Evolutionary conservation across 192 early-diverging fungal genomes (phyloP).

Genomic region (Anaeromyces robustus): DNA sequence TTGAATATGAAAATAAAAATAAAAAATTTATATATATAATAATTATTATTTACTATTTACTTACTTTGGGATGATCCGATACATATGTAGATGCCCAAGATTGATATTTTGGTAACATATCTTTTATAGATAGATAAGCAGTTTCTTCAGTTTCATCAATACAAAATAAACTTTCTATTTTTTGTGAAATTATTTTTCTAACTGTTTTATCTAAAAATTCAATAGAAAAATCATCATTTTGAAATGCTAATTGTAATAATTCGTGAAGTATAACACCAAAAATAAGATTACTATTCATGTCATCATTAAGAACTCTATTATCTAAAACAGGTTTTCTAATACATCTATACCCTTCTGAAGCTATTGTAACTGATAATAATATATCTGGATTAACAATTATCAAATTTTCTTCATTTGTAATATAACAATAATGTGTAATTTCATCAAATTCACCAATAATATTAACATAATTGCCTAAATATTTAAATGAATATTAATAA

Average conservation of each 20-base stretch:
- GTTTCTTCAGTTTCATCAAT: slow-evolving; percentile 42
- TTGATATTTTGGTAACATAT: slow-evolving; percentile 30
- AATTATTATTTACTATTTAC: not conserved
- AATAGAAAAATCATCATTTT: slow-evolving; percentile 38
- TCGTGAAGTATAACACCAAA: slow-evolving; percentile 72
- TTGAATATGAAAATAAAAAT: not conserved
- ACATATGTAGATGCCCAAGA: slow-evolving; percentile 25
- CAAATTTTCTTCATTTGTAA: slow-evolving; percentile 38
- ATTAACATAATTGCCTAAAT: slow-evolving; percentile 49
- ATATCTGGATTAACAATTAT: slow-evolving; percentile 68
- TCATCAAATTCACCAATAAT: slow-evolving; percentile 18
- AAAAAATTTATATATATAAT: not conserved
- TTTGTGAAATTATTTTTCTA: slow-evolving; percentile 23
- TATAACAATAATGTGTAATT: slow-evolving; percentile 15
- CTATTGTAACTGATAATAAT: slow-evolving; percentile 56
- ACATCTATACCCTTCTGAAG: slow-evolving; percentile 63
- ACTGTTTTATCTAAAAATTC: slow-evolving; percentile 25
- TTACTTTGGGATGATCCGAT: slow-evolving; percentile 7
- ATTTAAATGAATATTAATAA: not conserved
- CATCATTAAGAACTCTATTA: slow-evolving; percentile 29
- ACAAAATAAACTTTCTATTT: slow-evolving; percentile 54
- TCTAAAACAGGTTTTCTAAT: slow-evolving; percentile 62
- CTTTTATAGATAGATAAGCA: slow-evolving; percentile 24
- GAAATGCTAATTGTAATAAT: slow-evolving; percentile 53
- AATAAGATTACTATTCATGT: slow-evolving; percentile 29